Evolutionary conservation across 768 basidiomycete genomes (phyloP).

Genomic region (Suillus paluster): DNA sequence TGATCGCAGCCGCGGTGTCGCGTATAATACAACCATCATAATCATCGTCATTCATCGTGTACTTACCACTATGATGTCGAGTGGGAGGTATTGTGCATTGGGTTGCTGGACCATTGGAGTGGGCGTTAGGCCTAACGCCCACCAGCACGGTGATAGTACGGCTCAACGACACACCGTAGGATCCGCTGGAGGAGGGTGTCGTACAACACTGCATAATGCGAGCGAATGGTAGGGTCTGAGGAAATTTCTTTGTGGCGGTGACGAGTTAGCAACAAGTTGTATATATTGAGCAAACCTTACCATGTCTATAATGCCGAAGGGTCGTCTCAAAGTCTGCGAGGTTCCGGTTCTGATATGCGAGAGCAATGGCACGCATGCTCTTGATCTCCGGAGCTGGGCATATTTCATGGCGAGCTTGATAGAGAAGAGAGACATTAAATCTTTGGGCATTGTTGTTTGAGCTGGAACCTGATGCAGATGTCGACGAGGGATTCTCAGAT

Average conservation of each 20-base stretch:
- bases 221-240: constrained; percentile 93
- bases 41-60: too few relatives aligned
- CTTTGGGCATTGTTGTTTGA: too few relatives aligned
- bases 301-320: constrained; percentile 83
- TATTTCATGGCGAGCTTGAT: constrained; percentile 91
- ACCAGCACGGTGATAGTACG: too few relatives aligned
- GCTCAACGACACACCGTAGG: constrained; percentile 92
- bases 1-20: too few relatives aligned
- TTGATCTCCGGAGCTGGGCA: constrained; percentile 89
- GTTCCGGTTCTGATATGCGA: constrained; percentile 91
- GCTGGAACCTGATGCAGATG: too few relatives aligned
- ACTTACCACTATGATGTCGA: too few relatives aligned
- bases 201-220: constrained; percentile 91
- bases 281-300: constrained; percentile 39
- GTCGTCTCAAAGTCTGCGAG: constrained; percentile 89
- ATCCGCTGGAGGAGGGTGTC: constrained; percentile 98
- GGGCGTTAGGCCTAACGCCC: too few relatives aligned
- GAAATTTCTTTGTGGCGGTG: constrained; percentile 70
- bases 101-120: too few relatives aligned
- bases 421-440: constrained; percentile 83
- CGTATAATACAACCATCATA: too few relatives aligned
- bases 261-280: not conserved
- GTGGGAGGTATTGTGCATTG: too few relatives aligned
- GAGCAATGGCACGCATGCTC: constrained; percentile 93
- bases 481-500: too few relatives aligned